These are phyloP conservation scores for Aspergillus hancockii DNA, from an alignment of 495 filamentous ascomycete species.

Conservation along the genomic window DNA sequence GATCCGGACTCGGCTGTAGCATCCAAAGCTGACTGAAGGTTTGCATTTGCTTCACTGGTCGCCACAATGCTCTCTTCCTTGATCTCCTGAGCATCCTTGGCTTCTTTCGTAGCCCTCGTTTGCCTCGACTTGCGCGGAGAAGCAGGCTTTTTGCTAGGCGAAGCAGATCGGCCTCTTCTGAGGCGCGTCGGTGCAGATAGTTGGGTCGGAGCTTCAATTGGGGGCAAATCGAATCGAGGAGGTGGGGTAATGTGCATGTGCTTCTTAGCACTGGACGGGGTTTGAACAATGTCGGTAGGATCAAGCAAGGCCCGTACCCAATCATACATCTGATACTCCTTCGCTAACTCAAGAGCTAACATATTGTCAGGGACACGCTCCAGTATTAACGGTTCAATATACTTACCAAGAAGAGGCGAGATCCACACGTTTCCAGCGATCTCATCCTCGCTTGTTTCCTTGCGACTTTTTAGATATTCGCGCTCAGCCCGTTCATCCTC, in stretches of 20 bases:
- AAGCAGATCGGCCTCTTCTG: constrained; percentile 56
- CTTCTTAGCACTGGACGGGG: constrained; percentile 58
- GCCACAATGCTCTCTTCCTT: constrained; percentile 15
- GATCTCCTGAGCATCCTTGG: constrained; percentile 32
- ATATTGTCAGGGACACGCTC: constrained; percentile 10
- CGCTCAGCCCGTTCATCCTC: constrained; percentile 86
- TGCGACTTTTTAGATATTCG: constrained; percentile 75
- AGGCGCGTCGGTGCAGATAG: constrained; percentile 39
- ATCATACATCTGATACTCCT: constrained; percentile 76
- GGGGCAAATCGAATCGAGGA: constrained; percentile 61
- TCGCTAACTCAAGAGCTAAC: constrained; percentile 76
- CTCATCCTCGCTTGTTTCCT: constrained; percentile 81
- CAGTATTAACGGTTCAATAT: background rate
- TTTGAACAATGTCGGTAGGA: constrained; percentile 64
- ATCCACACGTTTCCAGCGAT: constrained; percentile 98
- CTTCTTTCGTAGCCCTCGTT: constrained; percentile 57
- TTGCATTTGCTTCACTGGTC: constrained; percentile 49
- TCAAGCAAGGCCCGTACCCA: constrained; percentile 93
- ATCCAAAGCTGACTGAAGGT: constrained; percentile 51
- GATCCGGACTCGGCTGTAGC: constrained; percentile 31
- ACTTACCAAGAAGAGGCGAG: constrained; percentile 73
- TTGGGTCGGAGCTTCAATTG: constrained; percentile 42
- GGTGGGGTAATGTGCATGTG: constrained; percentile 72
- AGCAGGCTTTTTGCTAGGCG: constrained; percentile 57
- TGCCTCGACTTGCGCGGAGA: constrained; percentile 76